These are phyloP conservation scores for Amanita rimosa DNA, from an alignment of 768 basidiomycete species.

Conservation along the genomic window DNA sequence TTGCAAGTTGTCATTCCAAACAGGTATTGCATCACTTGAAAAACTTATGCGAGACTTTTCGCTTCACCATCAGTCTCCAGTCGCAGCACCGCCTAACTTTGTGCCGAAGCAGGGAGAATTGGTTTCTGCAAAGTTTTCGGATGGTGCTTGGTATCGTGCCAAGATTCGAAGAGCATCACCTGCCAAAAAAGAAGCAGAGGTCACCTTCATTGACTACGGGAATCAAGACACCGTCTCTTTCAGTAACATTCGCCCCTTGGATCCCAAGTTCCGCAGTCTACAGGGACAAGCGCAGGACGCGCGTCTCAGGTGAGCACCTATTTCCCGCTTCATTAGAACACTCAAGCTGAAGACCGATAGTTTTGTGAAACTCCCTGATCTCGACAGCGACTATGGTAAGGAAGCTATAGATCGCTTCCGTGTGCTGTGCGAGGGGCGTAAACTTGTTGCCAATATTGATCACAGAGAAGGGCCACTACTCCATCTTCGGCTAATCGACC, in stretches of 20 bases:
- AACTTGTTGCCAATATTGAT: conserved; percentile 94
- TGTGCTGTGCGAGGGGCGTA: conserved; percentile 79
- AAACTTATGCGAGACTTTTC: conserved; percentile 94
- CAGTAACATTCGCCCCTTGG: conserved; percentile 78
- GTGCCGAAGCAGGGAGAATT: conserved; percentile 78
- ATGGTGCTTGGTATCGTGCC: conserved; percentile 94
- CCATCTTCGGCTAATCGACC: conserved; percentile 91
- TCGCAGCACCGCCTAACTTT: conserved; percentile 53
- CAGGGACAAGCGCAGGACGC: conserved; percentile 94
- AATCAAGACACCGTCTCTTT: conserved; percentile 87
- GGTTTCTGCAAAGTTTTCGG: conserved; percentile 90
- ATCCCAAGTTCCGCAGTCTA: conserved; percentile 79
- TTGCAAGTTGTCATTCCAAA: background rate
- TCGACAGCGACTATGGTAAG: conserved; percentile 75
- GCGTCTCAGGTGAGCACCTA: conserved; percentile 54
- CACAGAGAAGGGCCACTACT: conserved; percentile 66
- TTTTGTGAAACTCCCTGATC: conserved; percentile 75
- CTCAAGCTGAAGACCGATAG: conserved; percentile 25
- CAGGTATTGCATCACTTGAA: conserved; percentile 87
- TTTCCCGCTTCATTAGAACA: background rate
- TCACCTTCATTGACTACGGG: conserved; percentile 92
- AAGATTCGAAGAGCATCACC: conserved; percentile 81
- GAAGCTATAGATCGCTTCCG: conserved; percentile 87
- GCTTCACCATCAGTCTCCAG: conserved; percentile 63
- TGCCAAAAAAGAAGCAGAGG: conserved; percentile 87